phyloP scores from a whole-genome alignment of 2,329 filamentous ascomycete species.

The Pezizomycotina sp. region DNA sequence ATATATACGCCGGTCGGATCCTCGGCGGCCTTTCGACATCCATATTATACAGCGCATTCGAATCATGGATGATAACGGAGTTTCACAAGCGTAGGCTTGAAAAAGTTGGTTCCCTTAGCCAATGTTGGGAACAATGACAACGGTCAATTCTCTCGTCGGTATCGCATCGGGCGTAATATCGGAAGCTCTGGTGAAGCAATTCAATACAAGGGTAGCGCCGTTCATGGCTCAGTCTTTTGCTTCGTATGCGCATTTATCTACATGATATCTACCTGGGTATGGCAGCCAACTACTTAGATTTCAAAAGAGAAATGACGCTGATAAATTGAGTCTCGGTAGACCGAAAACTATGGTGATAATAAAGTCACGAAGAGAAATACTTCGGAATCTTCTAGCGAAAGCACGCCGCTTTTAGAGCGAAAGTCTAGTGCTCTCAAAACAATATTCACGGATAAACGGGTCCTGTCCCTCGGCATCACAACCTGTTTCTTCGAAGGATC shows the following conservation, averaged over 20 bases:
- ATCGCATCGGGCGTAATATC: constrained; percentile 38
- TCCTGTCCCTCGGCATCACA: constrained; percentile 37
- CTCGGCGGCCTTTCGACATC: constrained; percentile 41
- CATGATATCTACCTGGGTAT: too few relatives aligned
- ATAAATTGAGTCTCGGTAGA: constrained; percentile 26
- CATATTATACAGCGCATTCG: constrained; percentile 42
- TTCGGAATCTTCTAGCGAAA: too few relatives aligned
- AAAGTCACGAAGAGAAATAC: too few relatives aligned
- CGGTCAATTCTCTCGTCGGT: constrained; percentile 40
- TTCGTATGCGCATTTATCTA: too few relatives aligned
- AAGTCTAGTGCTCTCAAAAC: too few relatives aligned
- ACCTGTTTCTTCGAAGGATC: constrained; percentile 45
- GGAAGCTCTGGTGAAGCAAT: too few relatives aligned
- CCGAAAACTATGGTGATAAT: constrained; percentile 37
- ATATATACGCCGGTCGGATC: constrained; percentile 38
- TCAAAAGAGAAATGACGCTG: constrained; percentile 5
- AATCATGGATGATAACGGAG: constrained; percentile 46
- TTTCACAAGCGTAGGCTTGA: constrained; percentile 35
- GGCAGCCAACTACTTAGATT: too few relatives aligned
- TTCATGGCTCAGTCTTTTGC: constrained; percentile 40
- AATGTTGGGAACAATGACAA: constrained; percentile 39
- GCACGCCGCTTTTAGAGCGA: too few relatives aligned
- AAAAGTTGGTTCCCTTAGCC: constrained; percentile 33
- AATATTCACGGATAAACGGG: constrained; percentile 32
- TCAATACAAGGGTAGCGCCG: too few relatives aligned